Evolutionary conservation across 2,329 filamentous ascomycete species (phyloP).

Genomic region (Cordyceps fumosorosea): DNA sequence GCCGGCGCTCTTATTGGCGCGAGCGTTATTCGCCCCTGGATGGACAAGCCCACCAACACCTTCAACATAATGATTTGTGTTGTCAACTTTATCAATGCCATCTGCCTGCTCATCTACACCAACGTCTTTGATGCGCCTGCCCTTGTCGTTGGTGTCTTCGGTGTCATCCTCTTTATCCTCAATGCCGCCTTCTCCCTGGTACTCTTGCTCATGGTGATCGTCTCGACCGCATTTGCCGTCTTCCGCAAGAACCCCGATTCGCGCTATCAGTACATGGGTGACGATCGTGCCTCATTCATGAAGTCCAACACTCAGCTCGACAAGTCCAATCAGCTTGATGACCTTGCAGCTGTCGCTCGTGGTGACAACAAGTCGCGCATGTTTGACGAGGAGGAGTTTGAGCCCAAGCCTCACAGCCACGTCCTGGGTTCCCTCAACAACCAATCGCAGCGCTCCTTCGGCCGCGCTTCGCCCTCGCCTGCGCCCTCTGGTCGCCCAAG

Average conservation of each 20-base stretch:
- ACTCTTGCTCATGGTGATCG: conserved; percentile 69
- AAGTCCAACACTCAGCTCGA: conserved; percentile 82
- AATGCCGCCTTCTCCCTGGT: conserved; percentile 81
- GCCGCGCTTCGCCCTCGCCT: not conserved
- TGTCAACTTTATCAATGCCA: conserved; percentile 83
- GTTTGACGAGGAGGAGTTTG: conserved; percentile 2
- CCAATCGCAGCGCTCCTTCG: conserved; percentile 6
- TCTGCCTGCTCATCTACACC: conserved; percentile 86
- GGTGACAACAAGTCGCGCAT: conserved; percentile 55
- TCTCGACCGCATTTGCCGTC: conserved; percentile 61
- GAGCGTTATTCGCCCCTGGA: conserved; percentile 82
- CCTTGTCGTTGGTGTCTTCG: conserved; percentile 80
- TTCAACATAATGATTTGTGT: conserved; percentile 92
- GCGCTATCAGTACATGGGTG: conserved; percentile 92
- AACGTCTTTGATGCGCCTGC: conserved; percentile 77
- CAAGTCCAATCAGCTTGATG: conserved; percentile 78
- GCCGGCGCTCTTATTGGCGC: conserved; percentile 68
- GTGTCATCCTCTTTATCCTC: conserved; percentile 80
- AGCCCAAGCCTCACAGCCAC: conserved; percentile 8
- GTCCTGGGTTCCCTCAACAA: conserved; percentile 5
- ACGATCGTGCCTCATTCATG: conserved; percentile 95
- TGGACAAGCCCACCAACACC: conserved; percentile 97
- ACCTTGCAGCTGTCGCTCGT: conserved; percentile 79
- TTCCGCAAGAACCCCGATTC: conserved; percentile 91
- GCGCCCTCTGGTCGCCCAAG: not conserved